Conservation (phyloP, 129 eudicot genomes). For the Kitagawia praeruptora region DNA sequence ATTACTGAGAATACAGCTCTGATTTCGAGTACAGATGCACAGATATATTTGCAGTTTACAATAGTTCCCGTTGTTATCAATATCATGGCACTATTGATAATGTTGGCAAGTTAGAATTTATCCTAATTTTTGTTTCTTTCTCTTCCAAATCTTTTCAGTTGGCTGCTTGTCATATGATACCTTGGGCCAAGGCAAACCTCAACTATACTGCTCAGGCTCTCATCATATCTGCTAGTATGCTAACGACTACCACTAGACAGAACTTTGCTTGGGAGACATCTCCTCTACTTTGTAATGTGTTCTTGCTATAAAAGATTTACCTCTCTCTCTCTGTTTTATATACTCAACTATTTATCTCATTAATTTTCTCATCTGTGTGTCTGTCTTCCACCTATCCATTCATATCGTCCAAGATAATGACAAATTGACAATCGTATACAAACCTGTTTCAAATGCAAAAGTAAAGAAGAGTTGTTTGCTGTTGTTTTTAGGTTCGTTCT, state of each 20-base stretch:
- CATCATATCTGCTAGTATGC: constrained; percentile 69
- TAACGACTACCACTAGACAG: background rate
- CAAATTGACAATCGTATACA: background rate
- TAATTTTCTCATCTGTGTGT: background rate
- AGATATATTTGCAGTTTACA: background rate
- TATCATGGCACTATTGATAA: background rate
- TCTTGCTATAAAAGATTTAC: too few species aligned
- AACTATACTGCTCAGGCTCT: constrained; percentile 88
- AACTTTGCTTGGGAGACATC: background rate
- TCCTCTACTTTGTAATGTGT: background rate
- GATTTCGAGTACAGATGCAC: background rate
- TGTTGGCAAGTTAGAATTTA: background rate
- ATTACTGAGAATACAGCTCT: background rate
- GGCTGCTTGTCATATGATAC: constrained; percentile 47
- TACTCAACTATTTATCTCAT: background rate
- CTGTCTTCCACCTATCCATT: background rate
- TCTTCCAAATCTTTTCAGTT: constrained; percentile 30
- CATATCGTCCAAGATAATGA: background rate
- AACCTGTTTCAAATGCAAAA: background rate
- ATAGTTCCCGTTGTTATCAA: background rate
- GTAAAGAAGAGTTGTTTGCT: background rate
- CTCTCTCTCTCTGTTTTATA: background rate
- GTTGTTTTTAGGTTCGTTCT: too few species aligned
- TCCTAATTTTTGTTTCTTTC: background rate
- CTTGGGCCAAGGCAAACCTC: constrained; percentile 86